Evolutionary conservation across 2,329 filamentous ascomycete genomes (phyloP), one percentile per base, ranked within the genome.

Genomic region (Rosellinia necatrix): DNA sequence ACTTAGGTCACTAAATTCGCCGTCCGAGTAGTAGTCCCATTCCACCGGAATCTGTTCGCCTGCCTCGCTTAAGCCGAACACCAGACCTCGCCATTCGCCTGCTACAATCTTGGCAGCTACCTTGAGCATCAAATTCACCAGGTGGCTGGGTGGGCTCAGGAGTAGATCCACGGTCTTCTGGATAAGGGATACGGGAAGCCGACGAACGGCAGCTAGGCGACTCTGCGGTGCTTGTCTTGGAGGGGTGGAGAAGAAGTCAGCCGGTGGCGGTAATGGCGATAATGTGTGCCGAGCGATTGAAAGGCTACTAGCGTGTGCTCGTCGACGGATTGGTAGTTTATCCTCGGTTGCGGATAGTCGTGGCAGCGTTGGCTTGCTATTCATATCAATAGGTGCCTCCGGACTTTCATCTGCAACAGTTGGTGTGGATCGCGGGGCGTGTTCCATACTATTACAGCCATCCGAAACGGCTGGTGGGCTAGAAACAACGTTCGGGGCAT

Each of bases 151-250:
- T n/a, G 91, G 91, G 0, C 89, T 86, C 12, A 96, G 76, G 3
- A 96, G 80, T 25, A 94, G 81, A 48, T 90, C 86, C 60, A 84
- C 86, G 0, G 91, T 92, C 73, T 90, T 92, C 53, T 87, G 83
- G 22, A 96, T 81, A 25, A 96, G 82, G 3, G 85, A 81, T 47
- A 83, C 76, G 1, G 85, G 82, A 25, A 88, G 75, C 38, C 80
- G 76, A 49, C 79, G 77, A 29, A 81, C 75, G 0, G 77, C 74
- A 30, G 75, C 73, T 4, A 81, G 64, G 5, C 72, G 76, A 35
- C 65, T 71, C 30, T 74, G 68, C 54, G 75, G 71, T 43, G 74
- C 68, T 34, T 73, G 65, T 35, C 61, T 66, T 56, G 58, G 66
- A 59, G 74, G 70, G 4, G 84, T 81, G 4, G 81, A 79, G 66